A percentile compares a stretch with the other conserved stretches of the same genome.
phyloP scores from a whole-genome alignment of 352 stramenopile genomes.

The Pythium diclinum region DNA sequence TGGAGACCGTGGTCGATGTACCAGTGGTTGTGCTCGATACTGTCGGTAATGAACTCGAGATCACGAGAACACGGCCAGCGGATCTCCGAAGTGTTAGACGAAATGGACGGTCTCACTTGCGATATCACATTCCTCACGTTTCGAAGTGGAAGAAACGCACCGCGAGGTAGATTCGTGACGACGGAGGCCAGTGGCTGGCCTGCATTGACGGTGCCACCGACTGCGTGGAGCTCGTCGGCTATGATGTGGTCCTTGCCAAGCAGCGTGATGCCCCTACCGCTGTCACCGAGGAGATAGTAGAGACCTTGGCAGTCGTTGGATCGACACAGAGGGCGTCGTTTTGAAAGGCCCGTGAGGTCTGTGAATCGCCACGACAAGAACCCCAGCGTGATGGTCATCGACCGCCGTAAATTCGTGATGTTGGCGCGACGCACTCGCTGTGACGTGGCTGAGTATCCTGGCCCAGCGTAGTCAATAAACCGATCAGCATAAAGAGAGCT shows the following conservation, averaged over 20 bases:
- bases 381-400: constrained; percentile 16
- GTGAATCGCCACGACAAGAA: constrained; percentile 15
- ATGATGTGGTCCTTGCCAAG: constrained; percentile 2
- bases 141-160: constrained; percentile 10
- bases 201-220: background rate
- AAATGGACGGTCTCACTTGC: background rate
- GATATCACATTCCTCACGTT: constrained; percentile 11
- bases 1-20: constrained; percentile 24
- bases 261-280: background rate
- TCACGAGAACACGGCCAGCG: constrained; percentile 17
- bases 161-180: constrained; percentile 13
- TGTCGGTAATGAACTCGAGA: constrained; percentile 16
- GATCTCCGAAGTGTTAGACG: background rate
- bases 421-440: constrained; percentile 15
- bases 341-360: constrained; percentile 1
- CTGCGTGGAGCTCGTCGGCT: constrained; percentile 9
- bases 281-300: background rate
- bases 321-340: background rate
- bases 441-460: background rate
- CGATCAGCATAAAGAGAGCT: constrained; percentile 11
- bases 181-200: constrained; percentile 14
- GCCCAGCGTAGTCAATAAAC: constrained; percentile 10
- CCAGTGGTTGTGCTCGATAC: constrained; percentile 21
- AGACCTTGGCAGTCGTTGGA: constrained; percentile 3
- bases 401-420: constrained; percentile 21